phyloP scores from a whole-genome alignment of 352 stramenopile genomes.

The Pythium coloratum region DNA sequence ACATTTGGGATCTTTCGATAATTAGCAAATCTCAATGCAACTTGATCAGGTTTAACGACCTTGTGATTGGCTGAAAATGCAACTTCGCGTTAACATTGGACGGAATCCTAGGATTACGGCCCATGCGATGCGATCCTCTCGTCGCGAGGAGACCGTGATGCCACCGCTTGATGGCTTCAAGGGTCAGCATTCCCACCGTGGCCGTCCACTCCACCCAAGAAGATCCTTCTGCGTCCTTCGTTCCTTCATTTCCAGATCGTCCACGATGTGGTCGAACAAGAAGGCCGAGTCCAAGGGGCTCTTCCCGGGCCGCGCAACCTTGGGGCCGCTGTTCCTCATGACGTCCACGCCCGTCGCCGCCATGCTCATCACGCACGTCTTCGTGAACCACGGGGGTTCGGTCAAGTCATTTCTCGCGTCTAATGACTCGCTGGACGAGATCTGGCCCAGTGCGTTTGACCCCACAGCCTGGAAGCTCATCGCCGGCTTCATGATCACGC shows the following conservation, averaged over 20 bases:
- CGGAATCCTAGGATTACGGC: too few species aligned
- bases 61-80: too few species aligned
- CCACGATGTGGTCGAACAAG: constrained; percentile 74
- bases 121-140: too few species aligned
- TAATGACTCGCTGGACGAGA: constrained; percentile 54
- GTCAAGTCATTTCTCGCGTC: constrained; percentile 38
- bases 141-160: too few species aligned
- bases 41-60: too few species aligned
- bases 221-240: too few species aligned
- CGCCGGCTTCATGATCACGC: constrained; percentile 80
- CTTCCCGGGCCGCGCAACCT: constrained; percentile 73
- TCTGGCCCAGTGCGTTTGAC: constrained; percentile 87
- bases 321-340: constrained; percentile 91
- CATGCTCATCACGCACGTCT: constrained; percentile 84
- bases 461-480: constrained; percentile 90
- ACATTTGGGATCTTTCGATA: too few species aligned
- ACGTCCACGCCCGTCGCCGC: constrained; percentile 73
- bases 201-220: too few species aligned
- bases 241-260: constrained; percentile 9
- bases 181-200: too few species aligned
- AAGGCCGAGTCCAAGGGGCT: constrained; percentile 65
- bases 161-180: too few species aligned
- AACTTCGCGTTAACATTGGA: too few species aligned
- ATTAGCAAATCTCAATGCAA: too few species aligned
- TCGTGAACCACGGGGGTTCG: constrained; percentile 54